Base-by-base conservation (phyloP, 78 protist species). In the Polysphondylium violaceum region DNA sequence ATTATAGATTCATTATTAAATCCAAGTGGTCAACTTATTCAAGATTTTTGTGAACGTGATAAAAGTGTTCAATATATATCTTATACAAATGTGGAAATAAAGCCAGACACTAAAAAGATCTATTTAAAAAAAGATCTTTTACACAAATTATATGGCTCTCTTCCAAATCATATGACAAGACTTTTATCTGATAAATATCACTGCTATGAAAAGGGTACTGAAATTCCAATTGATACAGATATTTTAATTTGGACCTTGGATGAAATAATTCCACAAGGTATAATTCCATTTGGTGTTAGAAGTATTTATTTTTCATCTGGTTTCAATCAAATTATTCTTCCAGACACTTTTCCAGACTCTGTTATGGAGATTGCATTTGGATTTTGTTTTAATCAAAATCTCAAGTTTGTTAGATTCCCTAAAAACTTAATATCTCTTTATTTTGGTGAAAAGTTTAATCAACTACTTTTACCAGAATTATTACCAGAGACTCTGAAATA, bases 381-480 rank as follows among this genome's bases (percentile, higher is more conserved):
- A 17, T 60, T 27, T 25, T 7, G 67, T 60, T 60, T 60, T 25
- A 60, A 60, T 60, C 67, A 60, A 60, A 25, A 27, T 21, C 29
- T 60, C 23, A 21, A 27, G 29, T 25, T 25, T 8, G 12, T 21
- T 60, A 60, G 40, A 9, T 25, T 60, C 11, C 67, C 67, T 60
- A 21, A 60, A 60, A 7, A 21, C 8, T 14, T 60, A 60, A 8
- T 60, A 21, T 60, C 67, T 21, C 29, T 60, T 21, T 21, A 27
- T 25, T 60, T 60, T 60, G 67, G 67, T 60, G 17, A 25, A 9
- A 60, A 60, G 11, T 60, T 60, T 25, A 60, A 60, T 60, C 67
- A 60, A 47, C 53, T 14, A 47, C 53, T 47, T 47, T 47, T 11
- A 47, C 53, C 53, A 47, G 53, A 47, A 47, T 11, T 47, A 47